These are phyloP conservation scores for Sphagnum contortum DNA, from an alignment of 225 moss, liverwort and hornwort species.

Conservation along the genomic window DNA sequence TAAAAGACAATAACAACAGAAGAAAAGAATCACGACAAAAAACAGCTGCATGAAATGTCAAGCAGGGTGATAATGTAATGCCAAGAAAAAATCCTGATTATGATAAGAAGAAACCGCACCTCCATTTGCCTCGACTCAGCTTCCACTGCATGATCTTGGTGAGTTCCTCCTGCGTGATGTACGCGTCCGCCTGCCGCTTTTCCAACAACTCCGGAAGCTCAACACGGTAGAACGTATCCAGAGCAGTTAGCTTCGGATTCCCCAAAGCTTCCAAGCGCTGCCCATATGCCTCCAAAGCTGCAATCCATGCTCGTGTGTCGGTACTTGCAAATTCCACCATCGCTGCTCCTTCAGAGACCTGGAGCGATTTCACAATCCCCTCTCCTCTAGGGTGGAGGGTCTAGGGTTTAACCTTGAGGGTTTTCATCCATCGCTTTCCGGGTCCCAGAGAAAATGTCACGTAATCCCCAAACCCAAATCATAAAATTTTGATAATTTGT, in stretches of 20 bases:
- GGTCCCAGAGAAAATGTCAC: too few species aligned
- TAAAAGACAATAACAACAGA: too few species aligned
- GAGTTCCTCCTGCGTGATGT: conserved; percentile 48
- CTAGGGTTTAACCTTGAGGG: too few species aligned
- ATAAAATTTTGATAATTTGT: too few species aligned
- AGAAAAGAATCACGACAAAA: too few species aligned
- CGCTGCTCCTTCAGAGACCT: too few species aligned
- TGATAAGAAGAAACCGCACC: conserved; percentile 19
- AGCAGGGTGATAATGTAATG: conserved; percentile 8
- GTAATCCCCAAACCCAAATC: too few species aligned
- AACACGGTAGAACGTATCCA: conserved; percentile 48
- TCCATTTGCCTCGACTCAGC: conserved; percentile 72
- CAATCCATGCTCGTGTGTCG: conserved; percentile 39
- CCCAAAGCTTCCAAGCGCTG: conserved; percentile 26
- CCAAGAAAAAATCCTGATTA: background rate
- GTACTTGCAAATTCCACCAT: conserved; percentile 48
- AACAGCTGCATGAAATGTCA: background rate
- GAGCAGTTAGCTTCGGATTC: conserved; percentile 34
- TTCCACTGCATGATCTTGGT: conserved; percentile 75
- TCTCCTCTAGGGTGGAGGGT: too few species aligned
- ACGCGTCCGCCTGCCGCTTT: conserved; percentile 25
- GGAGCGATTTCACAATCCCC: too few species aligned
- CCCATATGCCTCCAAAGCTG: conserved; percentile 32
- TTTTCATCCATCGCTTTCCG: too few species aligned
- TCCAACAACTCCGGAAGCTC: conserved; percentile 42